A percentile compares a stretch with the other conserved stretches of the same genome.
Evolutionary conservation across 768 basidiomycete species (phyloP).

Genomic region (Pisolithus tinctorius): DNA sequence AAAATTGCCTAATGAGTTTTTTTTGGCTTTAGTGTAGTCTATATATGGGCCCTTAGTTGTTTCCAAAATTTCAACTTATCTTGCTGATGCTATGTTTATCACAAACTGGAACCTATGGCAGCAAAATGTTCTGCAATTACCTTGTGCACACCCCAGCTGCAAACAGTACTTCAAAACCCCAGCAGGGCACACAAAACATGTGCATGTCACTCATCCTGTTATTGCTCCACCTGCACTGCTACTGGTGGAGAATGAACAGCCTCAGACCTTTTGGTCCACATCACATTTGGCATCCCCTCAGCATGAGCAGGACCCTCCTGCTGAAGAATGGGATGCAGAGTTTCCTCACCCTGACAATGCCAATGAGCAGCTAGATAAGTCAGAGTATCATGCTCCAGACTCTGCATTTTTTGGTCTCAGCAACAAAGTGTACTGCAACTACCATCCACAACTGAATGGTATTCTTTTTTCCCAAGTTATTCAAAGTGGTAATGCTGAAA

Average conservation of each 20-base stretch:
- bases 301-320: too few relatives aligned
- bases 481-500: not conserved
- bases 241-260: not conserved
- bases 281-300: too few relatives aligned
- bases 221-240: not conserved
- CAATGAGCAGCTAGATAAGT: not conserved
- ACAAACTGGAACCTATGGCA: too few relatives aligned
- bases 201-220: not conserved
- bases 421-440: not conserved
- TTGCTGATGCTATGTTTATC: too few relatives aligned
- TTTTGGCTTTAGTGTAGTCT: not conserved
- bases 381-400: not conserved
- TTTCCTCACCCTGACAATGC: not conserved
- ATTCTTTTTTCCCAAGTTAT: not conserved
- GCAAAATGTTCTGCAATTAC: not conserved
- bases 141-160: not conserved
- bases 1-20: not conserved
- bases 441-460: slow-evolving; percentile 3
- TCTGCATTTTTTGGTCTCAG: slow-evolving; percentile 1
- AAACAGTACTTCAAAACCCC: not conserved
- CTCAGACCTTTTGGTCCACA: too few relatives aligned
- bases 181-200: slow-evolving; percentile 1
- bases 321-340: not conserved
- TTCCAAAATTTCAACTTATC: too few relatives aligned
- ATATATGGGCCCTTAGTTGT: too few relatives aligned